A percentile compares a stretch with the other conserved stretches of the same genome.
These are phyloP conservation scores for Phaseolus coccineus DNA, from an alignment of 331 rosid species.

Conservation along the genomic window DNA sequence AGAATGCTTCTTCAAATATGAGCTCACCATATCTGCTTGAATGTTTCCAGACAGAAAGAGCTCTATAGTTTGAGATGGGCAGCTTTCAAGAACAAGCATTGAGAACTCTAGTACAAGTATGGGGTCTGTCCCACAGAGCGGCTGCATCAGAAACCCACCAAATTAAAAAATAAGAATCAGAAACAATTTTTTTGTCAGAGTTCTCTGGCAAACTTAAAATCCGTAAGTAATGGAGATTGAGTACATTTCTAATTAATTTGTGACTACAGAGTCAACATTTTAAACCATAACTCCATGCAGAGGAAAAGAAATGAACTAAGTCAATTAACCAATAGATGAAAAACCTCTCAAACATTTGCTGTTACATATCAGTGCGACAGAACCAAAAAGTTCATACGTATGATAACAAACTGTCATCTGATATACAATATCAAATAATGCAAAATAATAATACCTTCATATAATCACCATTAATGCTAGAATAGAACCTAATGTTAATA, in stretches of 20 bases:
- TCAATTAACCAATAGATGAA: slow-evolving; percentile 1
- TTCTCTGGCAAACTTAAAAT: slow-evolving; percentile 8
- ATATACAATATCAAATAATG: slow-evolving; percentile 32
- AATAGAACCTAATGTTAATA: slow-evolving; percentile 18
- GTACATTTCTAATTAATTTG: slow-evolving; percentile 19
- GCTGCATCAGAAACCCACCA: slow-evolving; percentile 71
- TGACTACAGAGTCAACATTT: slow-evolving; percentile 31
- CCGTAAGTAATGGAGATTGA: not conserved
- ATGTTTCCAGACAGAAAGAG: slow-evolving; percentile 95
- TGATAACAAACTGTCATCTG: slow-evolving; percentile 12
- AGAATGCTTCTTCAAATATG: slow-evolving; percentile 96
- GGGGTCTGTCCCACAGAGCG: slow-evolving; percentile 90
- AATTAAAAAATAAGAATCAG: slow-evolving; percentile 34
- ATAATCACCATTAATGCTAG: slow-evolving; percentile 28
- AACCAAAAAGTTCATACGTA: not conserved
- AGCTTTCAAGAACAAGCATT: slow-evolving; percentile 95
- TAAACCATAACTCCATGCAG: slow-evolving; percentile 23
- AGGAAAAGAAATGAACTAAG: slow-evolving; percentile 27
- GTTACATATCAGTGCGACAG: slow-evolving; percentile 20
- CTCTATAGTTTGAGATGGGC: slow-evolving; percentile 93
- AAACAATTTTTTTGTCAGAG: slow-evolving; percentile 8
- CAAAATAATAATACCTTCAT: slow-evolving; percentile 16
- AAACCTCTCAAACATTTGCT: slow-evolving; percentile 14
- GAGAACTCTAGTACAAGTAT: slow-evolving; percentile 95
- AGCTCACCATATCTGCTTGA: slow-evolving; percentile 96